phyloP scores from a whole-genome alignment of 2,329 filamentous ascomycete genomes.

The Pseudocercospora ulei region DNA sequence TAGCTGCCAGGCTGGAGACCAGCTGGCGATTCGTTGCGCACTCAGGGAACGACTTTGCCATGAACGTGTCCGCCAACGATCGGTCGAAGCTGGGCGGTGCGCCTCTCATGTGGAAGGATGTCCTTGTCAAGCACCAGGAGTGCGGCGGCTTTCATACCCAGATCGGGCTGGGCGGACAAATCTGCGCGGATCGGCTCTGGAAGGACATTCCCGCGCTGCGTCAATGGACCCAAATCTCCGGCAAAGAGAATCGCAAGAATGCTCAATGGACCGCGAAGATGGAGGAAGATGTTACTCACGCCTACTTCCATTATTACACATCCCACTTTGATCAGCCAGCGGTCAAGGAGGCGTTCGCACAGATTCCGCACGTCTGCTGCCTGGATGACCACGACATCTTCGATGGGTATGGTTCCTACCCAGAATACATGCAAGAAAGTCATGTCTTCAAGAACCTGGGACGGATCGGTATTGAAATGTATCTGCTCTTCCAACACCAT shows the following conservation, averaged over 20 bases:
- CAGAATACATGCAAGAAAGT: constrained; percentile 95
- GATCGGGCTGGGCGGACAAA: constrained; percentile 83
- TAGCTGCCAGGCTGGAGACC: constrained; percentile 79
- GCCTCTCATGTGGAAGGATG: constrained; percentile 98
- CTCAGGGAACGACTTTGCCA: constrained; percentile 89
- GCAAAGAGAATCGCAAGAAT: constrained; percentile 84
- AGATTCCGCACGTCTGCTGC: constrained; percentile 87
- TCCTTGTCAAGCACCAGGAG: constrained; percentile 92
- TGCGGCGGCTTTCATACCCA: constrained; percentile 94
- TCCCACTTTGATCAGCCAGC: constrained; percentile 97
- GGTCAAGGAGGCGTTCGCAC: constrained; percentile 86
- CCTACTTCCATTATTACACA: constrained; percentile 98
- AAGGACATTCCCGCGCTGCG: constrained; percentile 87
- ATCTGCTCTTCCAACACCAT: constrained; percentile 94
- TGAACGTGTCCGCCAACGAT: constrained; percentile 78
- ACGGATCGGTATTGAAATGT: constrained; percentile 92
- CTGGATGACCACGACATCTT: constrained; percentile 98
- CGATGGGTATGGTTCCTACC: constrained; percentile 93
- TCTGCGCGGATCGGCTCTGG: constrained; percentile 92
- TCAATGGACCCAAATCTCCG: constrained; percentile 89
- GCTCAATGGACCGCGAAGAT: constrained; percentile 87
- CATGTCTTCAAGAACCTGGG: constrained; percentile 98
- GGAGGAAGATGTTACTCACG: constrained; percentile 89
- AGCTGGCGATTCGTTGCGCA: constrained; percentile 95
- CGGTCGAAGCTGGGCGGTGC: constrained; percentile 76